Evolutionary conservation across 306 rosid species (phyloP).

Genomic region (Cucurbita ficifolia): DNA sequence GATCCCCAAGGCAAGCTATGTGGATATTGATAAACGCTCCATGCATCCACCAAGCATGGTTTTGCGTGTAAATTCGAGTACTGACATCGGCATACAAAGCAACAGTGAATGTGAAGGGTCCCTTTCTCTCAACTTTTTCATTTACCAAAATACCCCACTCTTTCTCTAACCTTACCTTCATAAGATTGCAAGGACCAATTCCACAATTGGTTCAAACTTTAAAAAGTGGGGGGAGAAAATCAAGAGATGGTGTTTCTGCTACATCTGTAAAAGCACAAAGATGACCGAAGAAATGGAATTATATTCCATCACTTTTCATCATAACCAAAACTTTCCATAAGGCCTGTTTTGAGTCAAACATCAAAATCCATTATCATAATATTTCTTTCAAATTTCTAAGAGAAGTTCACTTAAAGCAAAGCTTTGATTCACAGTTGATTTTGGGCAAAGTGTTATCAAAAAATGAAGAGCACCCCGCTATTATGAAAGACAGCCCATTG

Average conservation of each 20-base stretch:
- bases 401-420: neutral
- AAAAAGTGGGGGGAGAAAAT: neutral
- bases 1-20: too few relatives aligned
- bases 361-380: neutral
- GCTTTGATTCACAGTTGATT: neutral
- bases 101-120: slow-evolving; percentile 19
- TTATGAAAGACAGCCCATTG: neutral
- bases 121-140: slow-evolving; percentile 12
- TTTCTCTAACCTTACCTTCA: neutral
- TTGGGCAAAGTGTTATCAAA: neutral
- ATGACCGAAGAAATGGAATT: neutral
- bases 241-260: neutral
- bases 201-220: neutral
- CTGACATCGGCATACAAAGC: slow-evolving; percentile 25
- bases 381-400: neutral
- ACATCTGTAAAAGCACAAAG: neutral
- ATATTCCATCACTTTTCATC: slow-evolving; percentile 6
- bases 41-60: slow-evolving; percentile 11
- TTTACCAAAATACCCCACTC: neutral
- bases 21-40: neutral
- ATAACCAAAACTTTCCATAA: neutral
- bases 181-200: too few relatives aligned
- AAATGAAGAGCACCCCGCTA: neutral
- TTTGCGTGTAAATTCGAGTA: slow-evolving; percentile 51
- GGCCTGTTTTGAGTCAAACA: slow-evolving; percentile 17